Conservation (phyloP, 495 filamentous ascomycete species). For the Aspergillus incahuasiensis region DNA sequence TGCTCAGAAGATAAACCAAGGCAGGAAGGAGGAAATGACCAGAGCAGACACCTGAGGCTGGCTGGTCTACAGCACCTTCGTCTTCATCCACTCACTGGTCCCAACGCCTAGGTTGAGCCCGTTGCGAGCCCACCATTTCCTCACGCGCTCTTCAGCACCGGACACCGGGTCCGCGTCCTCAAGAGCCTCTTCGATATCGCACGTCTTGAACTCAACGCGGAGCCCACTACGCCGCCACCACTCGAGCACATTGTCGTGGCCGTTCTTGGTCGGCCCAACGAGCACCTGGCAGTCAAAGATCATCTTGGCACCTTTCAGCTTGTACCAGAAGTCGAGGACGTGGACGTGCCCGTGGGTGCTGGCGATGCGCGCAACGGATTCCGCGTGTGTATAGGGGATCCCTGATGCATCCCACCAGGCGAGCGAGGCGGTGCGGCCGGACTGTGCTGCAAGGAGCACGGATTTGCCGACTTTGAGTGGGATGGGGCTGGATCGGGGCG, state of each 20-base stretch:
- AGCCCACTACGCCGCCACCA: conserved; percentile 84
- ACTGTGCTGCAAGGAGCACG: conserved; percentile 73
- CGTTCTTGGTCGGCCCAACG: conserved; percentile 81
- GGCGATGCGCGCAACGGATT: conserved; percentile 75
- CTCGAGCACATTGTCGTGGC: conserved; percentile 75
- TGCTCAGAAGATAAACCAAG: not conserved
- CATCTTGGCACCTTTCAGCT: conserved; percentile 74
- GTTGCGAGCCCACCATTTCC: conserved; percentile 86
- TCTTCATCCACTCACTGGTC: conserved; percentile 92
- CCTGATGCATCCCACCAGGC: conserved; percentile 80
- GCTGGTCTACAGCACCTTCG: conserved; percentile 51
- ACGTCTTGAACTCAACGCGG: conserved; percentile 86
- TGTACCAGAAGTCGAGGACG: conserved; percentile 77
- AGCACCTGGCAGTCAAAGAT: conserved; percentile 86
- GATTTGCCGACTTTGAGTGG: conserved; percentile 74
- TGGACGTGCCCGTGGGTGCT: conserved; percentile 81
- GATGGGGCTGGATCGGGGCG: conserved; percentile 32
- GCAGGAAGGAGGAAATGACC: not conserved
- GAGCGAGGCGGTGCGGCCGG: conserved; percentile 63
- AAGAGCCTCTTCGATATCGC: conserved; percentile 89
- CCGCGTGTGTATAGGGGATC: conserved; percentile 67
- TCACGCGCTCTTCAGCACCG: conserved; percentile 59
- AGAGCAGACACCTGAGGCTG: too few relatives aligned
- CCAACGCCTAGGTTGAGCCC: conserved; percentile 81
- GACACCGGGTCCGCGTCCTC: conserved; percentile 73